Conservation (phyloP, 495 filamentous ascomycete genomes). For the Neurospora sp. region DNA sequence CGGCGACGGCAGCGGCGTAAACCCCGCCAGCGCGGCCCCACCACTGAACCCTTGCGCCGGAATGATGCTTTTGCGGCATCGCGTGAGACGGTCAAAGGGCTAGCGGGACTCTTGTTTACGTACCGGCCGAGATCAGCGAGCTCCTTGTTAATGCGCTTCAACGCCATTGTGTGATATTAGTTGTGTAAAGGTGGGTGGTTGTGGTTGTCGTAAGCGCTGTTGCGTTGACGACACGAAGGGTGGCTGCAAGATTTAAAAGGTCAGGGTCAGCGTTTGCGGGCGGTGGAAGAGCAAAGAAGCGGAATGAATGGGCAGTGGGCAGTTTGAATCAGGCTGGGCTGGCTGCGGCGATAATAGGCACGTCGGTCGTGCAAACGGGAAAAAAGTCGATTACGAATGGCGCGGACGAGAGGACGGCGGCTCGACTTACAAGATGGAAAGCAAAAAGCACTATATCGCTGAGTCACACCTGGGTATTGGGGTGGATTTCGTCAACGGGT, state of each 20-base stretch:
- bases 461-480: background rate
- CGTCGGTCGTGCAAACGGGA: background rate
- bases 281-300: slow-evolving; percentile 20
- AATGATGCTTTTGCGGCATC: slow-evolving; percentile 10
- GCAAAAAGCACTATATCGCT: background rate
- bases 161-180: slow-evolving; percentile 62
- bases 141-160: slow-evolving; percentile 99
- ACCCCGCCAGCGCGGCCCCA: slow-evolving; percentile 18
- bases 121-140: slow-evolving; percentile 99
- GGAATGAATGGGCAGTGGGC: slow-evolving; percentile 11
- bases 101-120: slow-evolving; percentile 17
- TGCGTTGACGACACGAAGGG: slow-evolving; percentile 6
- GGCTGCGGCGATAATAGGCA: background rate
- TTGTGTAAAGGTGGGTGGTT: slow-evolving; percentile 21
- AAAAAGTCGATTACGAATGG: background rate
- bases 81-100: slow-evolving; percentile 7
- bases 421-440: background rate
- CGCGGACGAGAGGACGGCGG: background rate
- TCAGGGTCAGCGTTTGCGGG: slow-evolving; percentile 17
- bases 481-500: background rate
- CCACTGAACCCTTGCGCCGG: slow-evolving; percentile 7
- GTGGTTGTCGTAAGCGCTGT: slow-evolving; percentile 3
- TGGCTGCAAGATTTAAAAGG: slow-evolving; percentile 15
- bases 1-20: background rate
- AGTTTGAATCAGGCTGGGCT: background rate